These are phyloP conservation scores for Spatholobus suberectus DNA, from an alignment of 306 rosid species.

Conservation along the genomic window DNA sequence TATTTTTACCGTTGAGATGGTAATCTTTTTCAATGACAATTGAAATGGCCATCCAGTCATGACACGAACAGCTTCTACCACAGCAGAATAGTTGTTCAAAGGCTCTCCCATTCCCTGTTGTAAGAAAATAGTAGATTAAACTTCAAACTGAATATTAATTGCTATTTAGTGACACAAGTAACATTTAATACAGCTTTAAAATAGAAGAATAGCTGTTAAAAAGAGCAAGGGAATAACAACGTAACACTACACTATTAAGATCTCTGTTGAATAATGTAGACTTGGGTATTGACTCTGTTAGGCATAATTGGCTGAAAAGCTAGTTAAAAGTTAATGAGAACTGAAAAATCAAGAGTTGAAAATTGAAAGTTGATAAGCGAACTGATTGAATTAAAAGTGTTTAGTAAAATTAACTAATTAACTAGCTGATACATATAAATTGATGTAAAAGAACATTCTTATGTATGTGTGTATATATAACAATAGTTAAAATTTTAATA, in stretches of 20 bases:
- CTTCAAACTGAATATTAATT: not conserved
- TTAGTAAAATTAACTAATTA: too few relatives aligned
- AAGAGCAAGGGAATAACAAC: not conserved
- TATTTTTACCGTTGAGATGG: conserved; percentile 78
- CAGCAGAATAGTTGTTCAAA: conserved; percentile 78
- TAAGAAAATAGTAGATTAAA: conserved; percentile 7
- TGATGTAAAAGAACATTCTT: too few relatives aligned
- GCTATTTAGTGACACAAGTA: not conserved
- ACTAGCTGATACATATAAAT: too few relatives aligned
- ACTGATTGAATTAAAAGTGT: too few relatives aligned
- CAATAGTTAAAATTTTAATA: too few relatives aligned
- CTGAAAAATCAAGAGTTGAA: too few relatives aligned
- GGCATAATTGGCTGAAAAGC: too few relatives aligned
- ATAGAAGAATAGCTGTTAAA: not conserved
- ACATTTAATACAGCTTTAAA: conserved; percentile 16
- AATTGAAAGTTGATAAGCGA: too few relatives aligned
- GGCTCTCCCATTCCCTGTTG: conserved; percentile 99
- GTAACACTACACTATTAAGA: too few relatives aligned
- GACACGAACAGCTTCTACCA: conserved; percentile 80
- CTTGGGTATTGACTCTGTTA: not conserved
- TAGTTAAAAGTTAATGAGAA: too few relatives aligned
- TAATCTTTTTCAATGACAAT: conserved; percentile 80
- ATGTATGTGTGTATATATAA: too few relatives aligned
- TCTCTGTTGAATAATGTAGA: not conserved
- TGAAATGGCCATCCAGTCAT: conserved; percentile 87